phyloP scores from a whole-genome alignment of 2,329 filamentous ascomycete genomes.

The Keithomyces neogunnii region DNA sequence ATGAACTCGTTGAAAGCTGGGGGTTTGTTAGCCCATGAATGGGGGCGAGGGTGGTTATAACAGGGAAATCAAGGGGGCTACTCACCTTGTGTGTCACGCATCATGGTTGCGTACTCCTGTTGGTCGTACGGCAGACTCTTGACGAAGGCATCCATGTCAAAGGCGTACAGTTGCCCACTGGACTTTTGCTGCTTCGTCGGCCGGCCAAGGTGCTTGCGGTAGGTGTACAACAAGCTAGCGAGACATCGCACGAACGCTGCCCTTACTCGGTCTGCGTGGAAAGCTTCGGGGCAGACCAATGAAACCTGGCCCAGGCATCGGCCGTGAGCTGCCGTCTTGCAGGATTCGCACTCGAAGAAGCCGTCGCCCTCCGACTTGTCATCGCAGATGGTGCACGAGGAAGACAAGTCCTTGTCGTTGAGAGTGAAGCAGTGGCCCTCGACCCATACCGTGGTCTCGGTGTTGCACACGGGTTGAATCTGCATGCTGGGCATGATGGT shows the following conservation, averaged over 20 bases:
- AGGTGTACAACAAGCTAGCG: constrained; percentile 58
- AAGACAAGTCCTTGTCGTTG: constrained; percentile 48
- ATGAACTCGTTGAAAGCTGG: constrained; percentile 70
- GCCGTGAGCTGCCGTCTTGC: constrained; percentile 47
- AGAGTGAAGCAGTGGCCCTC: constrained; percentile 76
- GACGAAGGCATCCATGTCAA: constrained; percentile 58
- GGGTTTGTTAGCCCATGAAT: constrained; percentile 1
- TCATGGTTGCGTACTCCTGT: constrained; percentile 54
- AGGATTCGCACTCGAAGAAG: constrained; percentile 65
- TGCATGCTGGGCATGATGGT: constrained; percentile 83
- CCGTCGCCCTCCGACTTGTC: constrained; percentile 65
- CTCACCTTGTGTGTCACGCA: constrained; percentile 59
- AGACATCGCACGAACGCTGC: constrained; percentile 58
- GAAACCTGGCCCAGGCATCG: constrained; percentile 55
- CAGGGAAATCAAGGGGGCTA: not conserved
- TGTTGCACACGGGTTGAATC: constrained; percentile 69
- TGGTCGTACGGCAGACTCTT: constrained; percentile 57
- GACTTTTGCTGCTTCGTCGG: constrained; percentile 53
- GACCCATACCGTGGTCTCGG: constrained; percentile 73
- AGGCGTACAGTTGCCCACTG: constrained; percentile 51
- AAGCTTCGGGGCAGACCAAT: constrained; percentile 55
- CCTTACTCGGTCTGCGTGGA: constrained; percentile 52
- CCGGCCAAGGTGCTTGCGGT: constrained; percentile 53
- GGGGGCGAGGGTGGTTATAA: not conserved
- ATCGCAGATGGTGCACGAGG: constrained; percentile 65